Percentiles rank a stretch among this genome's conserved stretches.
phyloP scores from a whole-genome alignment of 768 basidiomycete genomes.

The Pleurotus tuber-regium region DNA sequence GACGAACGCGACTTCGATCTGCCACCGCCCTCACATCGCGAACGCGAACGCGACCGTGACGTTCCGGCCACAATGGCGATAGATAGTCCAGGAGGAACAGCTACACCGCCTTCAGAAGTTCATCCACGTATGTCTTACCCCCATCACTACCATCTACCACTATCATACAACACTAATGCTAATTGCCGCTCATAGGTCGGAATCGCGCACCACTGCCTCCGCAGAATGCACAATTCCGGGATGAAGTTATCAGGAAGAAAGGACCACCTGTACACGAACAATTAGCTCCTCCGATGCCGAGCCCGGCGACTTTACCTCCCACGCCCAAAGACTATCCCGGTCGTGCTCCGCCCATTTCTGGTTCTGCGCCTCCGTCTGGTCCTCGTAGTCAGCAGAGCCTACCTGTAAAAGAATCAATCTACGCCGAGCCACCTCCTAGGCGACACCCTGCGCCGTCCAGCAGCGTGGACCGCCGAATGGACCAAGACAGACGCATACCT shows the following conservation, averaged over 20 bases:
- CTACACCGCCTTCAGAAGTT: constrained; percentile 8
- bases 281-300: not conserved
- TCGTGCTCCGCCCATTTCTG: not conserved
- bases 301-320: constrained; percentile 2
- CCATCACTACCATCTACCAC: no score
- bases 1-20: constrained; percentile 3
- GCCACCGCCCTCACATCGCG: constrained; percentile 2
- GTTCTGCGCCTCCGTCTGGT: constrained; percentile 1
- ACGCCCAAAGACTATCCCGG: not conserved
- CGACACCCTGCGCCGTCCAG: constrained; percentile 14
- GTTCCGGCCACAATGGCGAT: no score
- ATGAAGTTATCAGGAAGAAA: constrained; percentile 16
- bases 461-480: constrained; percentile 9
- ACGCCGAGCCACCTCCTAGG: no score
- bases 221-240: constrained; percentile 37
- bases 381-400: not conserved
- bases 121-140: constrained; percentile 16
- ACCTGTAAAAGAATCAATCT: no score
- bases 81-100: no score
- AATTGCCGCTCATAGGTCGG: constrained; percentile 21
- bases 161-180: constrained; percentile 11
- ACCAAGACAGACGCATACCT: not conserved
- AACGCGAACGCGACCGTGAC: no score
- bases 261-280: not conserved
- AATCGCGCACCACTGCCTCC: constrained; percentile 44